phyloP scores from a whole-genome alignment of 495 filamentous ascomycete species.

The Parmelia sp. region DNA sequence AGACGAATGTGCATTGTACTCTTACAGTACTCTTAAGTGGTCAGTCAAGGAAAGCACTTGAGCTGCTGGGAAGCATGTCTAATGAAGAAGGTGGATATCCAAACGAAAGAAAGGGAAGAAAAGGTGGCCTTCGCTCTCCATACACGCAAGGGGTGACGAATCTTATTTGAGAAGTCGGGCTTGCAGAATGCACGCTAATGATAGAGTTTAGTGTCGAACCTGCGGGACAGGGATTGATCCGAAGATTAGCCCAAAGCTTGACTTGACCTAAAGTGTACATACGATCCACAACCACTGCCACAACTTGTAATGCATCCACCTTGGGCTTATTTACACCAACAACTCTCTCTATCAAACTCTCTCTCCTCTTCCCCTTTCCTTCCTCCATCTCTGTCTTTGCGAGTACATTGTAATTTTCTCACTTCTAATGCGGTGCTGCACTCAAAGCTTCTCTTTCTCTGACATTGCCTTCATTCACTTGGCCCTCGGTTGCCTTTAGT shows the following conservation, averaged over 20 bases:
- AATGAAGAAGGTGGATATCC: background rate
- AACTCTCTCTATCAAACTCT: background rate
- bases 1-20: background rate
- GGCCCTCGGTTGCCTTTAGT: background rate
- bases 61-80: background rate
- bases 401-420: background rate
- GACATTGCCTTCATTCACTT: background rate
- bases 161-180: background rate
- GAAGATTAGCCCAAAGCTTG: slow-evolving; percentile 4
- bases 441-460: background rate
- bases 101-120: background rate
- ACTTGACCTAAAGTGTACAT: background rate
- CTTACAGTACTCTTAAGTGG: background rate
- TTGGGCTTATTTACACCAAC: too few species aligned
- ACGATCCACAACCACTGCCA: too few species aligned
- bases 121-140: background rate
- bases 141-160: slow-evolving; percentile 3
- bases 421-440: background rate
- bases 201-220: background rate
- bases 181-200: slow-evolving; percentile 4
- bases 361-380: background rate
- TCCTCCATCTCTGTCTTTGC: background rate
- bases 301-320: too few species aligned
- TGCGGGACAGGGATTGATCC: background rate
- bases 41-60: background rate